Conservation (phyloP, 768 basidiomycete genomes). For the Postia placenta region DNA sequence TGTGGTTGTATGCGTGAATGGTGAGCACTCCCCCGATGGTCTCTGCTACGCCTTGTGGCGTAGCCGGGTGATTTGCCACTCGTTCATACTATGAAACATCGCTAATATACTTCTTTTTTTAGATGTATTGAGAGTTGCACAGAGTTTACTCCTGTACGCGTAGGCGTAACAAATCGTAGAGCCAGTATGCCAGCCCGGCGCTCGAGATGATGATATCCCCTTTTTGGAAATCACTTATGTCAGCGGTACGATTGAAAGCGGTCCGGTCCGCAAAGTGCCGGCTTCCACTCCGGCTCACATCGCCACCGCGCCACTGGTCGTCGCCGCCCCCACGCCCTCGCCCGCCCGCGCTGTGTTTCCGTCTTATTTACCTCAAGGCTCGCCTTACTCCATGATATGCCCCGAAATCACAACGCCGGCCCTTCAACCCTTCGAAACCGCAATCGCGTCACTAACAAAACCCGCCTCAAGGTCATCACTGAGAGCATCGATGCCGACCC, state of each 20-base stretch:
- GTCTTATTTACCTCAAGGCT: conserved; percentile 26
- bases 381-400: conserved; percentile 75
- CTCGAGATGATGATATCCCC: too few relatives aligned
- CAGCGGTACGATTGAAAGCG: background rate
- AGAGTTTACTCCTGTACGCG: too few relatives aligned
- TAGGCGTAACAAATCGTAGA: too few relatives aligned
- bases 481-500: conserved; percentile 79
- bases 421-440: conserved; percentile 78
- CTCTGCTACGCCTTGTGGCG: too few relatives aligned
- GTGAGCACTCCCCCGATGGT: too few relatives aligned
- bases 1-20: too few relatives aligned
- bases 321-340: conserved; percentile 23
- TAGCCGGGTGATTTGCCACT: background rate
- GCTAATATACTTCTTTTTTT: too few relatives aligned
- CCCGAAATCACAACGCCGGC: conserved; percentile 73
- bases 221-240: background rate
- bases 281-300: background rate
- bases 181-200: too few relatives aligned
- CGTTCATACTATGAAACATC: background rate
- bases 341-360: conserved; percentile 14
- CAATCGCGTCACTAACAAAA: conserved; percentile 91
- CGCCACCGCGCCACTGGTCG: conserved; percentile 22
- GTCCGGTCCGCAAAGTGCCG: background rate
- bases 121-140: too few relatives aligned
- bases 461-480: conserved; percentile 77